Conservation (phyloP, 208 protist genomes). For the Trypanosoma avium region DNA sequence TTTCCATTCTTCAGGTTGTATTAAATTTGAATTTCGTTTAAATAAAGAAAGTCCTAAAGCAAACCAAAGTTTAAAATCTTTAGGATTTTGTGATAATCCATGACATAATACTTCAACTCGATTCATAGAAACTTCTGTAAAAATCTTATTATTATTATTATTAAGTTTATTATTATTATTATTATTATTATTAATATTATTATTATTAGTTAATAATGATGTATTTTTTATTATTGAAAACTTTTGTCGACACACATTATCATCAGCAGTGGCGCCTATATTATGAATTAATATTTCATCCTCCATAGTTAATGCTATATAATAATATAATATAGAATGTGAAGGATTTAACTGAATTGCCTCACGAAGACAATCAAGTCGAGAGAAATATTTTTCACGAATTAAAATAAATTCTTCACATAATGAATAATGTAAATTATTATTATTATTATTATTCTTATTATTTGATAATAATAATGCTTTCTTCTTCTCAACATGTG, state of each 20-base stretch:
- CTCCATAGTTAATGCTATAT: background rate
- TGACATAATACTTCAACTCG: background rate
- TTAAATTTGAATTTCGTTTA: background rate
- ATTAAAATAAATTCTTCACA: background rate
- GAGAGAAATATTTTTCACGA: background rate
- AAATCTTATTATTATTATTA: too few relatives aligned
- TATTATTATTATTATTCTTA: too few relatives aligned
- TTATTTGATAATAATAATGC: too few relatives aligned
- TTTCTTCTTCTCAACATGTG: background rate
- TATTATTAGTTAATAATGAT: too few relatives aligned
- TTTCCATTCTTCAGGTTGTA: background rate
- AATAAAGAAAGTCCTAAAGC: conserved; percentile 3
- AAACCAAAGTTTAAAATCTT: background rate
- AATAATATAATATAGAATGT: background rate
- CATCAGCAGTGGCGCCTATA: background rate
- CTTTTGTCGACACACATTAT: background rate
- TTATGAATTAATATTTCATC: background rate
- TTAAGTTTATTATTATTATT: too few relatives aligned
- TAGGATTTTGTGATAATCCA: background rate
- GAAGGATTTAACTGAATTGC: conserved; percentile 2
- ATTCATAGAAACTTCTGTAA: background rate
- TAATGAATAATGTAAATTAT: background rate
- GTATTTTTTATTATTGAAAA: too few relatives aligned
- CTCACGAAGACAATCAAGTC: background rate
- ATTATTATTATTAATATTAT: too few relatives aligned